A percentile compares a stretch with the other conserved stretches of the same genome.
phyloP scores from a whole-genome alignment of 257 asterid species.

The Mitragyna speciosa region DNA sequence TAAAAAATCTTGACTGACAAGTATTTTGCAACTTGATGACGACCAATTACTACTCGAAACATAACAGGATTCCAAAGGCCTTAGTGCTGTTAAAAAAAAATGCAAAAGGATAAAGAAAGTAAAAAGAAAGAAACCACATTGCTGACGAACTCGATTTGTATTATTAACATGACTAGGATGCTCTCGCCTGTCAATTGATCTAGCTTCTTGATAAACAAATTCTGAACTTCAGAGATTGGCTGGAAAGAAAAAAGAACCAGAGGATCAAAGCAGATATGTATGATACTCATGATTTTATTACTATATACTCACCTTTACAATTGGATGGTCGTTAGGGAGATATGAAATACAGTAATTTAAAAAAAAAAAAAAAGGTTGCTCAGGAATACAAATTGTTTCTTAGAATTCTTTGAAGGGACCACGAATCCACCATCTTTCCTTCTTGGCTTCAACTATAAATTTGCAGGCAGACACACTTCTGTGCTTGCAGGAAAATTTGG shows the following conservation, averaged over 20 bases:
- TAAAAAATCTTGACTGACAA: not conserved
- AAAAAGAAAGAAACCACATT: not conserved
- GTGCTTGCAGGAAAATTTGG: not conserved
- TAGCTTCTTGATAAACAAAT: slow-evolving; percentile 1
- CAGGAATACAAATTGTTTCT: not conserved
- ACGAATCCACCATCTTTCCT: not conserved
- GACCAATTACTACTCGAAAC: slow-evolving; percentile 15
- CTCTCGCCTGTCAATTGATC: not conserved
- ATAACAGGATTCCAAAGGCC: slow-evolving; percentile 15
- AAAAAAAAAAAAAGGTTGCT: not conserved
- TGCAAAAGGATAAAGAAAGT: not conserved
- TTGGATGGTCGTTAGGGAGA: not conserved
- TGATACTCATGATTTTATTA: not conserved
- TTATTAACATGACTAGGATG: not conserved
- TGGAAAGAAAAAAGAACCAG: not conserved
- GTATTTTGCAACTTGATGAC: not conserved
- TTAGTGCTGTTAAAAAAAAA: slow-evolving; percentile 7
- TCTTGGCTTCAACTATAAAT: slow-evolving; percentile 12
- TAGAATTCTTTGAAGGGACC: not conserved
- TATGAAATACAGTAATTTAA: not conserved
- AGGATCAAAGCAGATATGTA: no score
- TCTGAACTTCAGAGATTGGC: not conserved
- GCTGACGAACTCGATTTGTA: not conserved
- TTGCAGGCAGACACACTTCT: not conserved
- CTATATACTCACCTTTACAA: not conserved